Evolutionary conservation across 2,329 filamentous ascomycete genomes (phyloP), one percentile per base, ranked within the genome.

Genomic region (Monosporascus sp.): DNA sequence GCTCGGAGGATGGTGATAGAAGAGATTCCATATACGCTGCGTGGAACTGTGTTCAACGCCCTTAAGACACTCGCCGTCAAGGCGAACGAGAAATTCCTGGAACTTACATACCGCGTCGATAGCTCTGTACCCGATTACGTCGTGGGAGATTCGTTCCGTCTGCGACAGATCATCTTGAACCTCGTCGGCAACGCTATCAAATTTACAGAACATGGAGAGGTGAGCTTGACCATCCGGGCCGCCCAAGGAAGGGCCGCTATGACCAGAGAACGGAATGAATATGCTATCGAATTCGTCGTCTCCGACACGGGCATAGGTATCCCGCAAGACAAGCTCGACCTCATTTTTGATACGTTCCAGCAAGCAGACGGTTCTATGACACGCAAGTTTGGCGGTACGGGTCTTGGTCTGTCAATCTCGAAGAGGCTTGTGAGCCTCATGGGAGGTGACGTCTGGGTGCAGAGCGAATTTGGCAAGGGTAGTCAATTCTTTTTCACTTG

Each of bases 261-360:
- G 47, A 78, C 84, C 42, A 88, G 83, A 63, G 79, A 79, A 14
- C 76, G 80, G 11, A 86, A 88, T 61, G 89, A 97, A 70, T 96
- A 96, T 62, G 88, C 91, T 27, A 93, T 97, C 68, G 91, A 97
- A 72, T 97, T 97, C 72, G 86, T 93, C 51, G 94, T 99, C 36
- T 89, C 89, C 20, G 94, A 97, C 69, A 97, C 94, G 37, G 94
- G 94, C 61, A 99, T 97, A 65, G 94, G 94, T 64, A 97, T 97
- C 63, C 90, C 93, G 64, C 83, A 88, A 59, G 92, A 97, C 73
- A 97, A 97, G 75, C 82, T 97, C 50, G 91, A 96, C 67, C 79
- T 97, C 60, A 97, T 99, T 67, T 97, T 99, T 72, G 94, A 97
- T 73, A 97, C 93, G 1, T 97, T 97, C 84, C 93, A 97, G 71